Conservation (phyloP, 495 filamentous ascomycete species). For the Tuber indicum region DNA sequence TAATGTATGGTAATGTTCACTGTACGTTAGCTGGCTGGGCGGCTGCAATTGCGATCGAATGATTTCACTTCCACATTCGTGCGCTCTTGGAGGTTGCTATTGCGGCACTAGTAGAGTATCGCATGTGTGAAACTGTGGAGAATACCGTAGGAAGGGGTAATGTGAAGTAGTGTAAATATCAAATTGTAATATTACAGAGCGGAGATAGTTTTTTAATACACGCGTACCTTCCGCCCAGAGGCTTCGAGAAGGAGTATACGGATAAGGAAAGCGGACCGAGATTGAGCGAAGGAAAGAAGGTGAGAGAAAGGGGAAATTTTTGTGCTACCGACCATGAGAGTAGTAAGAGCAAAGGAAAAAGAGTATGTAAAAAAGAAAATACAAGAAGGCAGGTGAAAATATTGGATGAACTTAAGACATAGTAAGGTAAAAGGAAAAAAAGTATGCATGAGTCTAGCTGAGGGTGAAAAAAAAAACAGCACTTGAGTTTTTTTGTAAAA, state of each 20-base stretch:
- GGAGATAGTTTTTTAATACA: neutral
- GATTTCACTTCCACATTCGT: neutral
- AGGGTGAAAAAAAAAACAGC: neutral
- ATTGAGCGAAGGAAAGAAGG: neutral
- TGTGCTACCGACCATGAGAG: neutral
- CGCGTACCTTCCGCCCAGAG: neutral
- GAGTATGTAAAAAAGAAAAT: constrained; percentile 9
- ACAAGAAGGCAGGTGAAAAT: constrained; percentile 28
- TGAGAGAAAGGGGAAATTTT: neutral
- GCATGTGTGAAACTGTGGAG: neutral
- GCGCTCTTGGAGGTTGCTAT: neutral
- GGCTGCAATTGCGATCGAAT: neutral
- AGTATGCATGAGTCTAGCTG: constrained; percentile 1
- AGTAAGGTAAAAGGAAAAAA: neutral
- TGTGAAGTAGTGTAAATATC: neutral
- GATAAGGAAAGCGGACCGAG: neutral
- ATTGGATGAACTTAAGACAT: constrained; percentile 25
- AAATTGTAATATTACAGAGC: neutral
- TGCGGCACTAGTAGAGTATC: neutral
- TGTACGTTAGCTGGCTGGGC: neutral
- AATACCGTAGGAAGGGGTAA: neutral
- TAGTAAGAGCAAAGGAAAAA: neutral
- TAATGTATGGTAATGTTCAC: too few relatives aligned
- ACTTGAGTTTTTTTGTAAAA: neutral
- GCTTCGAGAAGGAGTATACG: neutral